Evolutionary conservation across 129 eudicot genomes (phyloP).

Genomic region (Apium graveolens): DNA sequence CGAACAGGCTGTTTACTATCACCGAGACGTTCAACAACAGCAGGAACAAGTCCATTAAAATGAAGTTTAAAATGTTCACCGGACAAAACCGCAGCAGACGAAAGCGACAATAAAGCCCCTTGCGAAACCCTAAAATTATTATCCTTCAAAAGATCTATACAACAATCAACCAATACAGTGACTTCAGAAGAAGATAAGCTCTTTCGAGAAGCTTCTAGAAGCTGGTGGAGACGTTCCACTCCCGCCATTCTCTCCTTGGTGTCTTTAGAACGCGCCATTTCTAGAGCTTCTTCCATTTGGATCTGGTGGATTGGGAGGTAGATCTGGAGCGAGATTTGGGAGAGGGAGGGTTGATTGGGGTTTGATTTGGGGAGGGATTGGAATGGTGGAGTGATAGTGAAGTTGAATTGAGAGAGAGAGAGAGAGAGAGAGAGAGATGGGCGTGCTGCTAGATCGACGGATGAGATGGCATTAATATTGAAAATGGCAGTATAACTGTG

Average conservation of each 20-base stretch:
- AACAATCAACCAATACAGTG: constrained; percentile 3
- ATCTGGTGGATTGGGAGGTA: not conserved
- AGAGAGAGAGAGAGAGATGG: not conserved
- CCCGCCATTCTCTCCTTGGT: constrained; percentile 12
- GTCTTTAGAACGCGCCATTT: constrained; percentile 9
- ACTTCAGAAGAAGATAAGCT: not conserved
- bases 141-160: constrained; percentile 1
- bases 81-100: not conserved
- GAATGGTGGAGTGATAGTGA: not conserved
- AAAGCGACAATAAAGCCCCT: constrained; percentile 4
- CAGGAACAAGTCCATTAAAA: constrained; percentile 6
- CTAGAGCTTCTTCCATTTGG: constrained; percentile 5
- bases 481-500: not conserved
- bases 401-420: not conserved
- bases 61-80: constrained; percentile 8
- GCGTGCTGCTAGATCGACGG: not conserved
- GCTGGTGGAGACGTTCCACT: constrained; percentile 2
- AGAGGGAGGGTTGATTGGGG: not conserved
- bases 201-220: constrained; percentile 8
- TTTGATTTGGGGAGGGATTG: not conserved
- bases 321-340: not conserved
- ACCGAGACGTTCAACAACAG: constrained; percentile 1
- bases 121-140: constrained; percentile 8
- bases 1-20: constrained; percentile 9
- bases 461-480: not conserved